Base-by-base conservation (phyloP, 83 land plant species). In the Picea mariana region DNA sequence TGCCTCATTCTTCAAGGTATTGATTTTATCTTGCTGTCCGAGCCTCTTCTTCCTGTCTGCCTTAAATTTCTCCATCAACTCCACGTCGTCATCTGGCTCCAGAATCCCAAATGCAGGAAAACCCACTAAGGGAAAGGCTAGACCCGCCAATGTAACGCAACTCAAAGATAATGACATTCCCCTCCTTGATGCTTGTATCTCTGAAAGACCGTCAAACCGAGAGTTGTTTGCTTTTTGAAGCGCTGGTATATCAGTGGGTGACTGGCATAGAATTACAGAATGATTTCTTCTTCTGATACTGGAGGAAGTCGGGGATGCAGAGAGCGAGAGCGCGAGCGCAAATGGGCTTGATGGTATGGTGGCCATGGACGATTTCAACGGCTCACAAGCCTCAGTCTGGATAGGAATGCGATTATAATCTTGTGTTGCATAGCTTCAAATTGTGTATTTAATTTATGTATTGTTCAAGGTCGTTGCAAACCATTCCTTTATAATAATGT, bases 41-140 rank as follows among this genome's bases (percentile, higher is more conserved):
- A 88, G 75, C 52, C 85, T 80, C 75, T 87, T 86, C 84, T 82
- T 85, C 72, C 85, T 80, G 67, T 86, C 88, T 75, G 79, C 90
- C 82, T 88, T 88, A 63, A 86, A 89, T 81, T 88, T 88, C 89
- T 88, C 90, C n/a, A 88, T 84, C 40, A 88, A 86, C 82, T 79
- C 89, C 38, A 86, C 90, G 21, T 88, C 90, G 26, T 88, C 90
- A 60, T 88, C 90, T 0, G 84, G 61, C 44, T 88, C 90, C 67
- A 88, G 77, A 59, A 87, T 75, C 20, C 79, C 89, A 73, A 71
- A 75, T 31, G 89, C 87, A 55, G 71, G 71, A n/a, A 23, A 80
- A 49, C 24, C 24, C 66, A 61, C 67, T 38, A 79, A 18, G 9
- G 64, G 80, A 40, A 72, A 72, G 76, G 49, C 76, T 49, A 72